Evolutionary conservation across 306 rosid species (phyloP), one percentile per base, ranked within the genome.

Genomic region (Lathyrus sativus): DNA sequence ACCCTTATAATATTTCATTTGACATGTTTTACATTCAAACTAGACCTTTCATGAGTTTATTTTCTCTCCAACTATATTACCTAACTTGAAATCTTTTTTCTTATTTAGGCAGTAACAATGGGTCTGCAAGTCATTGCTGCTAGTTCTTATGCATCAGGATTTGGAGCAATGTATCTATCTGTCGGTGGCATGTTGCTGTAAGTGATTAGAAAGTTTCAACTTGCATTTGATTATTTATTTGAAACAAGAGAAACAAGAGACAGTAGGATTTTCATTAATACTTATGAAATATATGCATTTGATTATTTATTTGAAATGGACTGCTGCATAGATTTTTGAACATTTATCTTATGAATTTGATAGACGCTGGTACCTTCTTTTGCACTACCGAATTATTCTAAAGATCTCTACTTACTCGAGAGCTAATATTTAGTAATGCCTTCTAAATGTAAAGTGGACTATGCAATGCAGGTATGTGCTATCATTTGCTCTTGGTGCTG

Each of bases 151-250:
- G 73, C 76, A 57, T 73, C 95, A 29, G 83, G 85, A 49, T 75
- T 78, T 65, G 87, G 75, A 69, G 71, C 87, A 31, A 66, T 81
- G 83, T 86, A 80, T 74, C 84, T 90, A 37, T 86, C 96, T 10
- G 85, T 86, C 35, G 96, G 96, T 64, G 90, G 95, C 85, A 86
- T 87, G 84, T 83, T 88, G 64, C 74, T 88, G 96, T 90, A 80
- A 90, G 95, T 87, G 49, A 17, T 68, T 56, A 68, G 67, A 74
- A 38, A 48, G 42, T 75, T 74, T 63, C 19, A 63, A 62, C 65
- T 69, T 76, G 60, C 35, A 12, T 46, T 53, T 53, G 48, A 24
- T 24, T 24, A 24, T 24, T 24, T 24, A 24, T 24, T 24, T 24
- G 26, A 24, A 24, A 24, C 26, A 1, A 24, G 26, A 24, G 2